These are phyloP conservation scores for Hygrophila difformis DNA, from an alignment of 257 asterid species.

Conservation along the genomic window DNA sequence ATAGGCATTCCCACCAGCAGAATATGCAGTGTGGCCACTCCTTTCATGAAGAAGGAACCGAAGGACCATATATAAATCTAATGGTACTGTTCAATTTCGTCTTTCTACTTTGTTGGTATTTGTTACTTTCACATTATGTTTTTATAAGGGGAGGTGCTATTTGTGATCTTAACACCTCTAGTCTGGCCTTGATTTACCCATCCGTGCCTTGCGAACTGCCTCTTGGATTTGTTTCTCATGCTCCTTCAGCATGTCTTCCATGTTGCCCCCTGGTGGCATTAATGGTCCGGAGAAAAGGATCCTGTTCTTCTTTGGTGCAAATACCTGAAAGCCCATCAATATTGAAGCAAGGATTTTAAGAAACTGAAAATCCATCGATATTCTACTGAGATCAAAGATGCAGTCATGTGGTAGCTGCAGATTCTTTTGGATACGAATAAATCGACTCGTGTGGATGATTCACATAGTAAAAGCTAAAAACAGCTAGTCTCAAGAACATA, in stretches of 20 bases:
- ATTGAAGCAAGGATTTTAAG: too few relatives aligned
- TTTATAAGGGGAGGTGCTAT: too few relatives aligned
- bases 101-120: too few relatives aligned
- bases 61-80: too few relatives aligned
- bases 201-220: conserved; percentile 58
- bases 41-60: too few relatives aligned
- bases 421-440: too few relatives aligned
- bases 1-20: too few relatives aligned
- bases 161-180: too few relatives aligned
- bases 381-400: not conserved
- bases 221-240: conserved; percentile 66
- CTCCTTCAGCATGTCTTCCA: conserved; percentile 71
- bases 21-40: too few relatives aligned
- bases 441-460: not conserved
- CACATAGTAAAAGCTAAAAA: not conserved
- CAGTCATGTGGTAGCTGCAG: too few relatives aligned
- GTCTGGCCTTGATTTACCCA: conserved; percentile 25
- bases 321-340: conserved; percentile 45
- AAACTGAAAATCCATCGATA: not conserved
- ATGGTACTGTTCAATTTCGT: too few relatives aligned
- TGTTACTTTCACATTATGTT: too few relatives aligned
- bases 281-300: conserved; percentile 60
- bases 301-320: conserved; percentile 38
- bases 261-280: conserved; percentile 56
- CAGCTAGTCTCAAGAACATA: conserved; percentile 17